Evolutionary conservation across 306 rosid species (phyloP).

Genomic region (Neltuma alba): DNA sequence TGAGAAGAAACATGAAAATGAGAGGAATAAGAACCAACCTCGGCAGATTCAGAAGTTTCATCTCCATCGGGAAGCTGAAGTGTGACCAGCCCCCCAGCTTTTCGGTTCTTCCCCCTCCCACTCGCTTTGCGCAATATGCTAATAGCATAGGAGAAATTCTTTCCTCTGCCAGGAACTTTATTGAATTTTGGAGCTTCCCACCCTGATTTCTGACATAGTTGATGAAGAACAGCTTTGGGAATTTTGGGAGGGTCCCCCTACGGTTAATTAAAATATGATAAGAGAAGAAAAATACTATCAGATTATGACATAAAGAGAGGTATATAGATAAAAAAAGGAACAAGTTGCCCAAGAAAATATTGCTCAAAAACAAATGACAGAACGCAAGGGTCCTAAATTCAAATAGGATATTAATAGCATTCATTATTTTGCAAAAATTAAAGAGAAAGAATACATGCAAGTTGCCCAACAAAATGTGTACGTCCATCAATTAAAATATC

Average conservation of each 20-base stretch:
- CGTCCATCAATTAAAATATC: constrained; percentile 17
- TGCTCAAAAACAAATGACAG: constrained; percentile 25
- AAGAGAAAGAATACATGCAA: not conserved
- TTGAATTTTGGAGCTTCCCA: constrained; percentile 97
- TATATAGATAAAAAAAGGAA: constrained; percentile 17
- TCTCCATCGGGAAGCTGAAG: constrained; percentile 84
- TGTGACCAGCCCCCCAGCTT: constrained; percentile 87
- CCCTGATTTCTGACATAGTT: constrained; percentile 89
- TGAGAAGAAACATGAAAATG: constrained; percentile 14
- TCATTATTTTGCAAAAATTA: constrained; percentile 4
- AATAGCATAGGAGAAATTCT: constrained; percentile 62
- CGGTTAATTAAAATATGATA: constrained; percentile 29
- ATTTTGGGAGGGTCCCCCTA: constrained; percentile 88
- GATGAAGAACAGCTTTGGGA: constrained; percentile 97
- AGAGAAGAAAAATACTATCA: constrained; percentile 16
- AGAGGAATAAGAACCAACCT: constrained; percentile 48
- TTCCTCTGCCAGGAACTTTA: constrained; percentile 68
- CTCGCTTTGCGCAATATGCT: constrained; percentile 85
- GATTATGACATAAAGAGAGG: constrained; percentile 26
- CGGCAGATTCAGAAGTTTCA: constrained; percentile 71
- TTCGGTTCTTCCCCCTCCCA: constrained; percentile 95
- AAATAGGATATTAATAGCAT: constrained; percentile 13
- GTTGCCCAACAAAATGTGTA: not conserved
- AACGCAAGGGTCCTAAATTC: constrained; percentile 8
- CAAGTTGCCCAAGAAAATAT: not conserved